phyloP scores from a whole-genome alignment of 495 filamentous ascomycete species.

The Cairneyella variabilis region DNA sequence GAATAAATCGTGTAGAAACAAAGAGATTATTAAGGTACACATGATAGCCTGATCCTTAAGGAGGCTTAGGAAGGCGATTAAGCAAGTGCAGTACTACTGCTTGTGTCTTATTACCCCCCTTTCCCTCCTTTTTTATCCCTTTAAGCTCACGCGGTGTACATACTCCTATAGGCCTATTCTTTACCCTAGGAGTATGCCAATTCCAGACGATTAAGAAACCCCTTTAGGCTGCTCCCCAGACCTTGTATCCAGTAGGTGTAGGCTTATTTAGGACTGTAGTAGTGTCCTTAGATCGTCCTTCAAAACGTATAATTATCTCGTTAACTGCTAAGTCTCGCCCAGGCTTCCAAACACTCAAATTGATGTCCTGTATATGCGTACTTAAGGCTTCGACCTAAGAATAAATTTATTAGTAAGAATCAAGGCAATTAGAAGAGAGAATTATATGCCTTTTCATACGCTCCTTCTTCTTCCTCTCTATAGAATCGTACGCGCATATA shows the following conservation, averaged over 20 bases:
- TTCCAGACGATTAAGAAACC: too few species aligned
- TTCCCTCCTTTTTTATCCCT: not conserved
- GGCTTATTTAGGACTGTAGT: too few species aligned
- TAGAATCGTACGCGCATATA: not conserved
- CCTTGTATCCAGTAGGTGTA: not conserved
- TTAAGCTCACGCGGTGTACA: not conserved
- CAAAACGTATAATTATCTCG: not conserved
- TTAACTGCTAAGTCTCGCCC: too few species aligned
- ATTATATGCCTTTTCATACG: not conserved
- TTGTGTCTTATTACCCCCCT: too few species aligned
- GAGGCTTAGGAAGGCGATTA: too few species aligned
- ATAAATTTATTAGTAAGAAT: not conserved
- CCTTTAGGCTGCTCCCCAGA: not conserved
- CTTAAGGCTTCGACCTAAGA: not conserved
- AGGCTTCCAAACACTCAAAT: not conserved
- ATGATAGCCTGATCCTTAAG: too few species aligned
- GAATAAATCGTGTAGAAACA: not conserved
- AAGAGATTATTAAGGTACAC: too few species aligned
- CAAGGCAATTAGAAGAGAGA: not conserved
- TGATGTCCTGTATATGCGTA: not conserved
- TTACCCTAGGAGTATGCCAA: not conserved
- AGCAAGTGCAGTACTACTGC: too few species aligned
- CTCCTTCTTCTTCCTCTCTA: not conserved
- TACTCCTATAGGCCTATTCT: not conserved
- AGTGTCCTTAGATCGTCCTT: not conserved